Evolutionary conservation across 1,284 basidiomycete genomes (phyloP).

Genomic region (Sphagnurus paluster): DNA sequence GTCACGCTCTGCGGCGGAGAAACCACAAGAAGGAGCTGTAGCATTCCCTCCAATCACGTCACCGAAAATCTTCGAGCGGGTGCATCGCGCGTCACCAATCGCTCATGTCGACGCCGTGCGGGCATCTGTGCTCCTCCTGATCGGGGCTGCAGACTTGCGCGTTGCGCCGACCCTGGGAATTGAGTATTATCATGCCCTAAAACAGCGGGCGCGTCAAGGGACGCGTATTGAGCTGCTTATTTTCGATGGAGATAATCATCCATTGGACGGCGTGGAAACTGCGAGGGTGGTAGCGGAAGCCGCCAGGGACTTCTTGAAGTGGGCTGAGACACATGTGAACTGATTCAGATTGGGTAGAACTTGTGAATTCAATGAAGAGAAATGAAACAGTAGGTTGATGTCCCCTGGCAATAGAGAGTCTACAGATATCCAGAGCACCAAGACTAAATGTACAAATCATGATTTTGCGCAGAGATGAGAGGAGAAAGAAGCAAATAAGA

Average conservation of each 20-base stretch:
- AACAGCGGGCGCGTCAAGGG: conserved; percentile 34
- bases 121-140: conserved; percentile 55
- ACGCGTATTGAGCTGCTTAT: conserved; percentile 54
- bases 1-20: conserved; percentile 22
- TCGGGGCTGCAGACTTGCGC: conserved; percentile 63
- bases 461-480: too few species aligned
- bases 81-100: conserved; percentile 61
- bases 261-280: conserved; percentile 63
- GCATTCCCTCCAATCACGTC: conserved; percentile 40
- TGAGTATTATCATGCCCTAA: conserved; percentile 65
- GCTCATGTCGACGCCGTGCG: conserved; percentile 50
- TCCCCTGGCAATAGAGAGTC: too few species aligned
- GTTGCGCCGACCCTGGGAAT: conserved; percentile 65
- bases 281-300: conserved; percentile 52
- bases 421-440: too few species aligned
- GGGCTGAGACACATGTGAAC: conserved; percentile 10
- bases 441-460: too few species aligned
- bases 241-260: conserved; percentile 63
- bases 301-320: conserved; percentile 50
- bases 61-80: conserved; percentile 40
- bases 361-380: too few species aligned
- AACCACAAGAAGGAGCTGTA: conserved; percentile 1
- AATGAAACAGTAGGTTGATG: too few species aligned
- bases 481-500: background rate
- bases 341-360: too few species aligned